Evolutionary conservation across 176 grass and related monocot genomes (phyloP).

Genomic region (Phragmites australis): DNA sequence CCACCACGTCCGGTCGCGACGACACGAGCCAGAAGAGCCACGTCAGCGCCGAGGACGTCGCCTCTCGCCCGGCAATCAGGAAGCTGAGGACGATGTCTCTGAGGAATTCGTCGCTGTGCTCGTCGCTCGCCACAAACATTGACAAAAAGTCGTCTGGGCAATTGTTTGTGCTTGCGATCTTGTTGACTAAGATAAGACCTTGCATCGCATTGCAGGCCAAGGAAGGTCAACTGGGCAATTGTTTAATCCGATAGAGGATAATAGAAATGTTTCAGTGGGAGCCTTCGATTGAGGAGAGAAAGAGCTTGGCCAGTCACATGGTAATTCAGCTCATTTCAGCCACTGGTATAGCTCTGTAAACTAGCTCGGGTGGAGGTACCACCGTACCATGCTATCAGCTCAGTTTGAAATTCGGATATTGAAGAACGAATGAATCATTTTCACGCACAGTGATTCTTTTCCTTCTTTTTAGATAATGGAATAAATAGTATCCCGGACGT

Average conservation of each 20-base stretch:
- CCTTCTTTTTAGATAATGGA: too few relatives aligned
- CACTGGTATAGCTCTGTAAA: background rate
- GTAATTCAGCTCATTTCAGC: too few relatives aligned
- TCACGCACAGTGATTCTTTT: too few relatives aligned
- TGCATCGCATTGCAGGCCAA: background rate
- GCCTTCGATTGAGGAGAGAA: background rate
- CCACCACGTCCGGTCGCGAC: slow-evolving; percentile 20
- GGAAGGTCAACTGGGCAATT: background rate
- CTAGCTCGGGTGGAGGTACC: too few relatives aligned
- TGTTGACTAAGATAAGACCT: background rate
- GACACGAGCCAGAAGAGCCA: slow-evolving; percentile 58
- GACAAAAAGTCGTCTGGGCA: slow-evolving; percentile 43
- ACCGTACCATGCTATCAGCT: too few relatives aligned
- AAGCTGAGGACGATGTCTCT: slow-evolving; percentile 39
- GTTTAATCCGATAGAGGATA: background rate
- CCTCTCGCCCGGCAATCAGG: slow-evolving; percentile 41
- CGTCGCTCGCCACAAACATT: slow-evolving; percentile 37
- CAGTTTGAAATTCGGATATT: too few relatives aligned
- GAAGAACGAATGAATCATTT: too few relatives aligned
- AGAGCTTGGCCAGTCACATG: too few relatives aligned
- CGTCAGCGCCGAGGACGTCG: slow-evolving; percentile 38
- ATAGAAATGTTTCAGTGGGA: background rate
- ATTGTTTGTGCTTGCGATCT: background rate
- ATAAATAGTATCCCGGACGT: too few relatives aligned
- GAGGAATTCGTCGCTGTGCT: slow-evolving; percentile 35